Evolutionary conservation across 495 filamentous ascomycete species (phyloP).

Genomic region (Schizothecium vesticola): DNA sequence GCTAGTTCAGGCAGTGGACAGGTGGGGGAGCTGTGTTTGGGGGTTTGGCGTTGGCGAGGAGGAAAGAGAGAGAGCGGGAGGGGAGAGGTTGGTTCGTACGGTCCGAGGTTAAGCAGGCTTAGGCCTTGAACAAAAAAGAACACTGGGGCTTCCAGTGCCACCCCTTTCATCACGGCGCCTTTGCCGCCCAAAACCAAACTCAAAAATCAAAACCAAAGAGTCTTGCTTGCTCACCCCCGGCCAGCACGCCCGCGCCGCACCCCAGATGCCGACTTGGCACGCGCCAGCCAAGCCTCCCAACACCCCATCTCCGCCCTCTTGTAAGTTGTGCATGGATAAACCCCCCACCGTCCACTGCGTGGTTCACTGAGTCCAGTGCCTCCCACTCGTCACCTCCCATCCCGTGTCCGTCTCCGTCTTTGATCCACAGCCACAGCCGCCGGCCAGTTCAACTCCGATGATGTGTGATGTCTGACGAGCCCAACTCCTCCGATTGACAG

Average conservation of each 20-base stretch:
- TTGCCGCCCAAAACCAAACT: not conserved
- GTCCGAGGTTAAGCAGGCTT: not conserved
- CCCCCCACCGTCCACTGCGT: not conserved
- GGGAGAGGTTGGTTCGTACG: not conserved
- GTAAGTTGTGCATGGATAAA: slow-evolving; percentile 6
- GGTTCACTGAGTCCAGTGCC: not conserved
- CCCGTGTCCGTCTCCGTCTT: not conserved
- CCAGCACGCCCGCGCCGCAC: too few species aligned
- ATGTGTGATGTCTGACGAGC: slow-evolving; percentile 12
- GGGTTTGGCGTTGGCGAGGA: not conserved
- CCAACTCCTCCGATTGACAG: not conserved
- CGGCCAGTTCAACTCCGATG: too few species aligned
- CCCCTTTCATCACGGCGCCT: not conserved
- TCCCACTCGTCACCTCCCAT: not conserved
- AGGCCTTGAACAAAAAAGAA: not conserved
- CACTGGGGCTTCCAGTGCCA: too few species aligned
- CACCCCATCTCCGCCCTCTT: not conserved
- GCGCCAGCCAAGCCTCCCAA: slow-evolving; percentile 4
- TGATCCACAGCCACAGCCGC: not conserved
- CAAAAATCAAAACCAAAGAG: too few species aligned
- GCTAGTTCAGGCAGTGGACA: not conserved
- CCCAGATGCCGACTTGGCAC: slow-evolving; percentile 10
- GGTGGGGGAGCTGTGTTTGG: too few species aligned
- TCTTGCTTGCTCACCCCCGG: too few species aligned
- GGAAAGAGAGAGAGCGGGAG: too few species aligned